Conservation (phyloP, 176 grass and related monocot species). For the Phyllostachys edulis region DNA sequence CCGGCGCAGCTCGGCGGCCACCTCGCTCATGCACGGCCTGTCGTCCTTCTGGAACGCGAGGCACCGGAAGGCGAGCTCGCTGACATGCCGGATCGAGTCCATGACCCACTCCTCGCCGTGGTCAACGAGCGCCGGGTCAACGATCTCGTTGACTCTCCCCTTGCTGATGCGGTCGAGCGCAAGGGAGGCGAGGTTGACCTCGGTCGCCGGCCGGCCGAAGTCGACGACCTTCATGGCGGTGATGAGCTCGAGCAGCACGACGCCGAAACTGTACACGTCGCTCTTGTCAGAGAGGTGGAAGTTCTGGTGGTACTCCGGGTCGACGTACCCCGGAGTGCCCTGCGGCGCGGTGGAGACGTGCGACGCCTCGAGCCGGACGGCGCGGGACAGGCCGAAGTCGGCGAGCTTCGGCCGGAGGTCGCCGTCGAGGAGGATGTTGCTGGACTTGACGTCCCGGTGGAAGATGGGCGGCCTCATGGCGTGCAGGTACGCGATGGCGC, state of each 20-base stretch:
- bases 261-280: constrained; percentile 98
- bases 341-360: constrained; percentile 86
- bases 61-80: constrained; percentile 86
- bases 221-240: constrained; percentile 94
- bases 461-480: constrained; percentile 67
- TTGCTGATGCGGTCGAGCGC: constrained; percentile 65
- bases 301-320: constrained; percentile 90
- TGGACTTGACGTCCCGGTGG: constrained; percentile 94
- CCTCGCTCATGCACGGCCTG: constrained; percentile 81
- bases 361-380: constrained; percentile 36
- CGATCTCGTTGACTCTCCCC: constrained; percentile 61
- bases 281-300: constrained; percentile 96
- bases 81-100: constrained; percentile 56
- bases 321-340: constrained; percentile 92
- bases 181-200: constrained; percentile 80
- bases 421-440: constrained; percentile 80
- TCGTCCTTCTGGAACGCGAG: constrained; percentile 83
- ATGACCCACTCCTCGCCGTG: constrained; percentile 46
- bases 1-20: constrained; percentile 51
- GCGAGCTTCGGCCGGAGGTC: constrained; percentile 65
- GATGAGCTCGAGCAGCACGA: constrained; percentile 90
- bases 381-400: constrained; percentile 84
- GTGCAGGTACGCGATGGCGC: constrained; percentile 73
- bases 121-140: constrained; percentile 54
- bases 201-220: constrained; percentile 54